Conservation (phyloP, 192 early-diverging fungal species). For the Rhizoclosmatium globosum region DNA sequence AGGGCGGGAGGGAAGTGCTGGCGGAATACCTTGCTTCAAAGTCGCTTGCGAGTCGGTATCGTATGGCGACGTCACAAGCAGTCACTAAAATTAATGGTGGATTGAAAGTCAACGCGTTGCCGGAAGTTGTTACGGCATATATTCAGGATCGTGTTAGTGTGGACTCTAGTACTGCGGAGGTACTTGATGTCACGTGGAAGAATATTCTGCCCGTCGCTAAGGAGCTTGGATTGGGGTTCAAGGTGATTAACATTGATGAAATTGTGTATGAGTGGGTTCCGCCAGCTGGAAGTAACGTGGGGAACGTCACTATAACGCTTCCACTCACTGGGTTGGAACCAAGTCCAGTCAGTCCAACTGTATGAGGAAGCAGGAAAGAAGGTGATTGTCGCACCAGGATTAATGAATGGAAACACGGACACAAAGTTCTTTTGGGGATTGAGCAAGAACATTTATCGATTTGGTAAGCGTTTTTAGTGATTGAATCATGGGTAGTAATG, state of each 20-base stretch:
- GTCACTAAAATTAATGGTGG: slow-evolving; percentile 56
- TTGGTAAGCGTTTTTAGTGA: too few relatives aligned
- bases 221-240: slow-evolving; percentile 14
- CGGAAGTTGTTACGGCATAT: slow-evolving; percentile 37
- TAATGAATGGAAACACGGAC: slow-evolving; percentile 56
- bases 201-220: slow-evolving; percentile 30
- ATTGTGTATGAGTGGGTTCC: not conserved
- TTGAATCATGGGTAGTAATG: too few relatives aligned
- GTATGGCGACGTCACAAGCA: slow-evolving; percentile 55
- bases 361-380: slow-evolving; percentile 8
- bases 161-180: slow-evolving; percentile 9
- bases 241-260: not conserved
- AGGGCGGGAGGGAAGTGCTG: not conserved
- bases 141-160: slow-evolving; percentile 52
- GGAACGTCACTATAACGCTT: not conserved
- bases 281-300: slow-evolving; percentile 11
- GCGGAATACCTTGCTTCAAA: slow-evolving; percentile 8
- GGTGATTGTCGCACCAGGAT: slow-evolving; percentile 42
- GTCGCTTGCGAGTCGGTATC: slow-evolving; percentile 29
- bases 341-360: slow-evolving; percentile 35
- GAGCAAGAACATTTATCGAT: slow-evolving; percentile 51
- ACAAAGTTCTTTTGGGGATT: slow-evolving; percentile 48
- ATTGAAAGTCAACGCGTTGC: slow-evolving; percentile 56
- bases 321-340: slow-evolving; percentile 41
- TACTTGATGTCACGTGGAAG: slow-evolving; percentile 23